Base-by-base conservation (phyloP, 108 stramenopile genomes). In the Thalassiosira profunda region DNA sequence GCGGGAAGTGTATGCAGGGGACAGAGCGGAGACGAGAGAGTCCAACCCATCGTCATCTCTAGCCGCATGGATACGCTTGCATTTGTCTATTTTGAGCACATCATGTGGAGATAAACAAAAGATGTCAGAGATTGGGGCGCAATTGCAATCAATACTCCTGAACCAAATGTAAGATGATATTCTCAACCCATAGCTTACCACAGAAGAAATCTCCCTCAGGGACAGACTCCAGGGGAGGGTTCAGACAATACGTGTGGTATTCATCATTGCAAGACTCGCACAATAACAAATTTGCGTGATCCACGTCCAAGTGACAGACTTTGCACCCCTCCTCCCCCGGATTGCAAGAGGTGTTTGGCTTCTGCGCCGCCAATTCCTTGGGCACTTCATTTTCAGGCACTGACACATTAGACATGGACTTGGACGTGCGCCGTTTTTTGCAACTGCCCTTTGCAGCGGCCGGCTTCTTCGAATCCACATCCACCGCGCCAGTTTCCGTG, bases 211-310 rank as follows among this genome's bases (percentile, higher is more conserved):
- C 89, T 28, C 78, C 89, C 29, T 86, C 71, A 0, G 93, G 93
- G 34, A 94, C 86, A 26, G 67, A 44, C 21, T 71, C 26, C 58
- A 94, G 41, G 23, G 88, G 81, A 41, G 87, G 87, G 9, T 64
- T 67, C 43, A 90, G 44, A 57, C 89, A 90, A 58, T 90, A 91
- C 0, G 86, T 89, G 54, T 94, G 93, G 74, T 94, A 94, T 52
- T 94, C 93, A 47, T 72, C 90, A 58, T 89, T 86, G 63, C 93
- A 94, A 5, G 72, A 59, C 59, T 94, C 93, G 61, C 93, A 94
- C 8, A 94, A 54, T 7, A 94, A 47, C 23, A 94, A 56, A 76
- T 89, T 87, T 5, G 83, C 84, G 64, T 94, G 93, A 76, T 94
- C 87, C 46, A 86, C 79, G 60, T 94, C 93, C 35, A 65, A 57